A percentile compares a stretch with the other conserved stretches of the same genome.
Evolutionary conservation across 2,329 filamentous ascomycete genomes (phyloP).

Genomic region (Truncatella angustata): DNA sequence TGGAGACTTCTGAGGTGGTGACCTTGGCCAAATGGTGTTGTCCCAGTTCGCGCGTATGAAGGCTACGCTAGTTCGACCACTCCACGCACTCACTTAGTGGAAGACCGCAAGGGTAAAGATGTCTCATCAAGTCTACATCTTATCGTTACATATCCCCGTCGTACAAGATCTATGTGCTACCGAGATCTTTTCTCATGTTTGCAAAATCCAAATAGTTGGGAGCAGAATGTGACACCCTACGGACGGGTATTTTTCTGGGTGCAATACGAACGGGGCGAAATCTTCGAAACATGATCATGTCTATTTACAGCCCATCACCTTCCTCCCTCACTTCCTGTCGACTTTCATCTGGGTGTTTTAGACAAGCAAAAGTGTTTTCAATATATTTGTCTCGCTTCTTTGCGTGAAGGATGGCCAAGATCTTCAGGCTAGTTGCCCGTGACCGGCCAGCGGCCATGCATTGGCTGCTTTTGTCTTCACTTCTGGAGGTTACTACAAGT

Average conservation of each 20-base stretch:
- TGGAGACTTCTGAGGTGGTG: not conserved
- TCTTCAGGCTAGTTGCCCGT: not conserved
- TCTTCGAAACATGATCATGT: conserved; percentile 1
- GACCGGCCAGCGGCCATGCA: not conserved
- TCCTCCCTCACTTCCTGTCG: conserved; percentile 1
- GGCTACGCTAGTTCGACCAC: not conserved
- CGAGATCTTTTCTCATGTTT: not conserved
- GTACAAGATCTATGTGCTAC: conserved; percentile 3
- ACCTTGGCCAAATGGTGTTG: not conserved
- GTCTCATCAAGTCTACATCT: not conserved
- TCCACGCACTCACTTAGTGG: not conserved
- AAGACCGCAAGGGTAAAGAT: not conserved
- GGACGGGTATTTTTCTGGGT: conserved; percentile 1
- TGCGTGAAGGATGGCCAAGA: not conserved
- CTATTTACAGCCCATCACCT: conserved; percentile 8
- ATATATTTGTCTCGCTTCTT: conserved; percentile 11
- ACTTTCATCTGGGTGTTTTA: conserved; percentile 9
- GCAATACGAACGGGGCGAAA: conserved; percentile 3
- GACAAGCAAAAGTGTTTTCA: conserved; percentile 3
- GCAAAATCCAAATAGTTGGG: conserved; percentile 6
- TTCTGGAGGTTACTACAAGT: conserved; percentile 6
- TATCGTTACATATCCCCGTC: conserved; percentile 1
- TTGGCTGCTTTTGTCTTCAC: not conserved
- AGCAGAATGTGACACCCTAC: conserved; percentile 4
- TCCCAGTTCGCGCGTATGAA: conserved; percentile 7